Conservation (phyloP, 441 rosid species). For the Bocquillonia castaneifolia region DNA sequence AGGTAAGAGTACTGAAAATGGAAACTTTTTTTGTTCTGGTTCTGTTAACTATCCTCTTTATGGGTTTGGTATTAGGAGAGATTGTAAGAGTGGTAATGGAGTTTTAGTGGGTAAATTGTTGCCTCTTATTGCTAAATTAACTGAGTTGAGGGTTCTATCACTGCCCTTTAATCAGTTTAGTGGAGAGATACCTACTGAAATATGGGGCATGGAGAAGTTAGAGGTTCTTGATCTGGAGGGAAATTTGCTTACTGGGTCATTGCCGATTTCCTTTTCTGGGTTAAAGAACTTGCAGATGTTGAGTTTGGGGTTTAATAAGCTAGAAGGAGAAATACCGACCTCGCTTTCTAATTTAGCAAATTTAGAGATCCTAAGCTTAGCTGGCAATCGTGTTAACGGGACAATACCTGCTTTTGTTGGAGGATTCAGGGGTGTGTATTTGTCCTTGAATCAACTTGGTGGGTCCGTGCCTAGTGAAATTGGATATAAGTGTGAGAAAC, state of each 20-base stretch:
- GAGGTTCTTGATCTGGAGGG: slow-evolving; percentile 73
- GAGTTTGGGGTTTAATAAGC: slow-evolving; percentile 50
- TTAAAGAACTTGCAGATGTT: slow-evolving; percentile 42
- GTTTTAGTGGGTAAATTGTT: slow-evolving; percentile 50
- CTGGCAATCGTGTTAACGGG: slow-evolving; percentile 49
- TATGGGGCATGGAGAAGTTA: slow-evolving; percentile 55
- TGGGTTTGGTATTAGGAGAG: slow-evolving; percentile 47
- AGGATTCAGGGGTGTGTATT: slow-evolving; percentile 38
- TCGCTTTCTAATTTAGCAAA: slow-evolving; percentile 25
- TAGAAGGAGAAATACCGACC: slow-evolving; percentile 40
- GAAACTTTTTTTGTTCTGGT: slow-evolving; percentile 34
- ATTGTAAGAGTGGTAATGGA: slow-evolving; percentile 39
- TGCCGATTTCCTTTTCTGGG: slow-evolving; percentile 37
- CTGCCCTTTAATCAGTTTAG: slow-evolving; percentile 59
- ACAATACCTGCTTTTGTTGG: slow-evolving; percentile 47
- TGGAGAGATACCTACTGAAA: slow-evolving; percentile 55
- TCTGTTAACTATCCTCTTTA: slow-evolving; percentile 38
- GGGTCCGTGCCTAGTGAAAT: slow-evolving; percentile 43
- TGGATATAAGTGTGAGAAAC: slow-evolving; percentile 42
- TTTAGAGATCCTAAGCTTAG: slow-evolving; percentile 46
- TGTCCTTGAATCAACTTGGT: slow-evolving; percentile 38
- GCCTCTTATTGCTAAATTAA: slow-evolving; percentile 42
- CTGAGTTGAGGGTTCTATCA: slow-evolving; percentile 58
- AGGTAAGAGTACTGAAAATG: slow-evolving; percentile 28
- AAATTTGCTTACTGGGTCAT: slow-evolving; percentile 37